Percentiles rank a stretch among this genome's conserved stretches.
Evolutionary conservation across 179 eudicot genomes (phyloP).

Genomic region (Silene coronaria): DNA sequence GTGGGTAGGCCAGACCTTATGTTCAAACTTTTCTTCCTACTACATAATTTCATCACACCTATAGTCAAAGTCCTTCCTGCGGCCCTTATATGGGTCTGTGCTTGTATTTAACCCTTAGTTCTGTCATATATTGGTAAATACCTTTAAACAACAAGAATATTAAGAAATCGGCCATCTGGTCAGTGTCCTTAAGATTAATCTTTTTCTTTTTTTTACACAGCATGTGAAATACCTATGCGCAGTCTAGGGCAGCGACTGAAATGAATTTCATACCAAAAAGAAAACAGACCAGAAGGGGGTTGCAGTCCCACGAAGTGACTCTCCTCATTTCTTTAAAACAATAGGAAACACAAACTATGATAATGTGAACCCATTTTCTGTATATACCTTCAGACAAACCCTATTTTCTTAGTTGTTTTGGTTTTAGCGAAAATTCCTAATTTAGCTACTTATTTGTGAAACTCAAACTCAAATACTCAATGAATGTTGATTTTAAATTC

Average conservation of each 20-base stretch:
- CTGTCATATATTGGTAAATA: not conserved
- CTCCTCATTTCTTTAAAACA: no score
- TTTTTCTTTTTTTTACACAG: not conserved
- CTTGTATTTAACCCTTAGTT: not conserved
- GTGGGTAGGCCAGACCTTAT: not conserved
- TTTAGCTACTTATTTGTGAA: not conserved
- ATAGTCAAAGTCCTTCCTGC: not conserved
- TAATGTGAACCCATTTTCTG: no score
- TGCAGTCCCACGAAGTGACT: no score
- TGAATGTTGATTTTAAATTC: slow-evolving; percentile 1
- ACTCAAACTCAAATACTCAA: not conserved
- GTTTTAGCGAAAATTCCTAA: not conserved
- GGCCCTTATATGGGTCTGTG: no score
- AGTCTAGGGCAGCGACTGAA: no score
- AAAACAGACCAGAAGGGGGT: no score
- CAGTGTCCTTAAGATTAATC: not conserved
- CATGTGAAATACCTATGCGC: not conserved
- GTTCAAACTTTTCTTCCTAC: not conserved
- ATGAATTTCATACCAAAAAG: no score
- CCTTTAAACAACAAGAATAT: not conserved
- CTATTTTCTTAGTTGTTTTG: not conserved
- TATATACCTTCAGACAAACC: no score
- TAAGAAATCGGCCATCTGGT: not conserved
- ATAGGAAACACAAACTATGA: no score
- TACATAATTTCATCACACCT: not conserved